A percentile compares a stretch with the other conserved stretches of the same genome.
These are phyloP conservation scores for Thozetella sp. DNA, from an alignment of 495 filamentous ascomycete species.

Conservation along the genomic window DNA sequence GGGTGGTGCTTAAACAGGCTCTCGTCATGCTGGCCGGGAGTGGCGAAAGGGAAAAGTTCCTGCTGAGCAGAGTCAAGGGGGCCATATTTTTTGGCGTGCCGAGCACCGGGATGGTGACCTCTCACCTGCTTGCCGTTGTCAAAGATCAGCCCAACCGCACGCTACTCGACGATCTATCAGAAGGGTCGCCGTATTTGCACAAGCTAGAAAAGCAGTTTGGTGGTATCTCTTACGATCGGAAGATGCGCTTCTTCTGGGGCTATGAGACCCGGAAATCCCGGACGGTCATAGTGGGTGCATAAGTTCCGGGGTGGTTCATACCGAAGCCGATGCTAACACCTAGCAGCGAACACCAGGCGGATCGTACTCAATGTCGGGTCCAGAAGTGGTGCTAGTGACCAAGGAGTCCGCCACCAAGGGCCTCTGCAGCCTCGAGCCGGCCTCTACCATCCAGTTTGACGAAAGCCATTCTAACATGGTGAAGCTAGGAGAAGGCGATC, in stretches of 20 bases:
- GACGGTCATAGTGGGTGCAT: constrained; percentile 7
- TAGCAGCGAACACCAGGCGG: background rate
- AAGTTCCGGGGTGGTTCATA: no score
- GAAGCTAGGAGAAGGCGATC: constrained; percentile 2
- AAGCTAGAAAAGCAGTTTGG: constrained; percentile 10
- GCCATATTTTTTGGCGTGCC: constrained; percentile 34
- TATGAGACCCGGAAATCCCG: constrained; percentile 18
- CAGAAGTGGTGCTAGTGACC: background rate
- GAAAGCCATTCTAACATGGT: constrained; percentile 12
- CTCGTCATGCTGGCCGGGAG: constrained; percentile 11
- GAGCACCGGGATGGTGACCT: constrained; percentile 21
- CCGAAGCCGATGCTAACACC: no score
- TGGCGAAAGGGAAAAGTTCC: constrained; percentile 4
- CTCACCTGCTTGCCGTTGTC: constrained; percentile 16
- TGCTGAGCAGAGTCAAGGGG: constrained; percentile 16
- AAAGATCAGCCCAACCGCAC: constrained; percentile 1
- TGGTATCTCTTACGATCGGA: constrained; percentile 5
- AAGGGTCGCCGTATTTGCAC: constrained; percentile 7
- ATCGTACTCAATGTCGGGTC: background rate
- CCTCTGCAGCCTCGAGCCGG: background rate
- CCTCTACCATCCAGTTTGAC: constrained; percentile 6
- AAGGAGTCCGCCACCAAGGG: constrained; percentile 5
- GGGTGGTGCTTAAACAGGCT: constrained; percentile 30
- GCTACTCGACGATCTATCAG: constrained; percentile 11
- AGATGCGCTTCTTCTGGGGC: constrained; percentile 11